These are phyloP conservation scores for Cryphonectria naterciae DNA, from an alignment of 2,329 filamentous ascomycete species.

Conservation along the genomic window DNA sequence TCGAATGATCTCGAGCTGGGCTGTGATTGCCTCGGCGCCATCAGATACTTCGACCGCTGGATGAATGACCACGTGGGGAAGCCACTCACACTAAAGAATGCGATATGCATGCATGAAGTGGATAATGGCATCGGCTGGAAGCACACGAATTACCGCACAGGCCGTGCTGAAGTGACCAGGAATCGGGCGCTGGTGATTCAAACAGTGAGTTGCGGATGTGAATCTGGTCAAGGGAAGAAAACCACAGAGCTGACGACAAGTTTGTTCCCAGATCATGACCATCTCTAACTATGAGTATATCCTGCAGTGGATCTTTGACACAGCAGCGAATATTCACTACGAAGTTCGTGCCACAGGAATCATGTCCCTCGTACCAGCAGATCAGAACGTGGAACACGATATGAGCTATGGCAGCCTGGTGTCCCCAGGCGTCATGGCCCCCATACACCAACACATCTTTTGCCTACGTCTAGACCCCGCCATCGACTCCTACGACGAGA, in stretches of 20 bases:
- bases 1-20: conserved; percentile 19
- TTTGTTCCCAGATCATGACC: conserved; percentile 53
- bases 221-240: conserved; percentile 8
- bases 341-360: conserved; percentile 42
- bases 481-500: conserved; percentile 57
- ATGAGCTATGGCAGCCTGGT: conserved; percentile 44
- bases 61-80: conserved; percentile 54
- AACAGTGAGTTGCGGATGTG: conserved; percentile 42
- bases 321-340: conserved; percentile 44
- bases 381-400: conserved; percentile 39
- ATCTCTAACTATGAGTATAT: conserved; percentile 61
- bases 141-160: conserved; percentile 57
- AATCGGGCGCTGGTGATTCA: conserved; percentile 57
- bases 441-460: conserved; percentile 64
- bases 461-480: conserved; percentile 57
- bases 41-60: conserved; percentile 60
- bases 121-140: conserved; percentile 63
- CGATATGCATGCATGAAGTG: conserved; percentile 60
- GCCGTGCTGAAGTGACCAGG: conserved; percentile 53
- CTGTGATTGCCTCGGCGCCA: conserved; percentile 22
- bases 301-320: conserved; percentile 48
- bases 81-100: conserved; percentile 50
- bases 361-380: conserved; percentile 48
- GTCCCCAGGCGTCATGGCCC: conserved; percentile 55
- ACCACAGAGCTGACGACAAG: background rate